Percentiles rank a stretch among this genome's conserved stretches.
phyloP scores from a whole-genome alignment of 352 stramenopile species.

The Globisporangium megalacanthum region DNA sequence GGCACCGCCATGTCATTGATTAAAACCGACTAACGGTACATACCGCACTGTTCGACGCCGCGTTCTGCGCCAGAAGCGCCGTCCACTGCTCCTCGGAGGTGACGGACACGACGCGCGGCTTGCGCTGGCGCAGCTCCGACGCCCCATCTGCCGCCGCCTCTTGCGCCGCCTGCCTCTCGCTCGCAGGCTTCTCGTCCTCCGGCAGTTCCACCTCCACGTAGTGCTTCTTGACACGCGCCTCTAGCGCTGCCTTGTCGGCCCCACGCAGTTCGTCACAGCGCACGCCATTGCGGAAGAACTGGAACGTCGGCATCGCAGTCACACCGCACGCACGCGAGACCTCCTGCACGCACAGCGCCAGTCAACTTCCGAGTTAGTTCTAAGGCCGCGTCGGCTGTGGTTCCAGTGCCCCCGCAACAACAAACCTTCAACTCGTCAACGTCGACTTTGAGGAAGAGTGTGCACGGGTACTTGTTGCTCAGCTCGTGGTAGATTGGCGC shows the following conservation, averaged over 20 bases:
- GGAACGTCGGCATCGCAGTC: slow-evolving; percentile 94
- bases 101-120: slow-evolving; percentile 40
- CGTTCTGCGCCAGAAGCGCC: slow-evolving; percentile 38
- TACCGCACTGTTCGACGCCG: slow-evolving; percentile 39
- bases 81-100: slow-evolving; percentile 51
- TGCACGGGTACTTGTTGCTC: slow-evolving; percentile 77
- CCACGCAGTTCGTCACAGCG: slow-evolving; percentile 89
- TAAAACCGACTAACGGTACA: slow-evolving; percentile 6
- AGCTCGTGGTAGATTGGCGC: slow-evolving; percentile 82
- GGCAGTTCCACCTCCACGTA: slow-evolving; percentile 74
- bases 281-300: slow-evolving; percentile 88
- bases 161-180: slow-evolving; percentile 1
- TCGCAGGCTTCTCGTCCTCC: slow-evolving; percentile 48
- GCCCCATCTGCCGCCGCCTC: slow-evolving; percentile 9
- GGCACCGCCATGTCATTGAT: too few species aligned
- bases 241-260: slow-evolving; percentile 62
- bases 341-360: slow-evolving; percentile 18
- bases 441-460: slow-evolving; percentile 87
- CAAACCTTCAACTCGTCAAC: slow-evolving; percentile 75
- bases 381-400: too few species aligned
- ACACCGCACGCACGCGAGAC: slow-evolving; percentile 71
- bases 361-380: neutral
- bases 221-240: slow-evolving; percentile 63
- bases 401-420: too few species aligned
- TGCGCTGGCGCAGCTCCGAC: slow-evolving; percentile 52